Base-by-base conservation (phyloP, 371 early-diverging fungal species). In the Rhizomucor pusillus region DNA sequence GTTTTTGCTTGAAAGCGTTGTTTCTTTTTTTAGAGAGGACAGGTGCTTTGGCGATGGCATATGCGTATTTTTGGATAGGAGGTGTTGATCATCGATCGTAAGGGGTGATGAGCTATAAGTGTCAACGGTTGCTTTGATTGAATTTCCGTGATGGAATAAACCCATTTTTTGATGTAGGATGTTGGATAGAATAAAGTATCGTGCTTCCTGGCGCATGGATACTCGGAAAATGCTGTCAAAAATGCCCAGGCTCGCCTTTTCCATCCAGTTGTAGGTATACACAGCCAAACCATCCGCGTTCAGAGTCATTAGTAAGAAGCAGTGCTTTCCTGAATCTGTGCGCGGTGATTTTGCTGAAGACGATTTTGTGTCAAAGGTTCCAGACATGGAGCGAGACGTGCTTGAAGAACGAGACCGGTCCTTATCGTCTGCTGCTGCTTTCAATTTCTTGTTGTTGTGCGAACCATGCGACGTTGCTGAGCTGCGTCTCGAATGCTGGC, bases 91-190 rank as follows among this genome's bases (percentile, higher is more conserved):
- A 14, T 16, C 33, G 14, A 45, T 50, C 39, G 35, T 36, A 29
- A 50, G 56, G 19, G 47, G 51, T 11, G 47, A 25, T 6, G 61
- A 43, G 16, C 46, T 20, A 47, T 63, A 62, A 23, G 49, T 53
- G 29, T 75, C 67, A 0, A 69, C 49, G 1, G 54, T 44, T 16
- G 52, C 19, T 20, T 58, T 57, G 36, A 76, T 48, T 23, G 71
- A 45, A 51, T 65, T 24, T 1, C 69, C 60, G 53, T 87, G 86
- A 56, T 87, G 82, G 60, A 88, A 88, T 2, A 86, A 57, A 0
- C 88, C 88, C 82, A 88, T 82, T 51, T 88, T 88, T 56, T 88
- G 88, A 48, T 84, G 77, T 22, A 88, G 47, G 35, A 88, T 83
- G 45, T 79, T 84, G 52, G 71, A 66, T 12, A 88, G 64, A 0